Evolutionary conservation across 306 rosid species (phyloP).

Genomic region (peach (Prunus persica)): DNA sequence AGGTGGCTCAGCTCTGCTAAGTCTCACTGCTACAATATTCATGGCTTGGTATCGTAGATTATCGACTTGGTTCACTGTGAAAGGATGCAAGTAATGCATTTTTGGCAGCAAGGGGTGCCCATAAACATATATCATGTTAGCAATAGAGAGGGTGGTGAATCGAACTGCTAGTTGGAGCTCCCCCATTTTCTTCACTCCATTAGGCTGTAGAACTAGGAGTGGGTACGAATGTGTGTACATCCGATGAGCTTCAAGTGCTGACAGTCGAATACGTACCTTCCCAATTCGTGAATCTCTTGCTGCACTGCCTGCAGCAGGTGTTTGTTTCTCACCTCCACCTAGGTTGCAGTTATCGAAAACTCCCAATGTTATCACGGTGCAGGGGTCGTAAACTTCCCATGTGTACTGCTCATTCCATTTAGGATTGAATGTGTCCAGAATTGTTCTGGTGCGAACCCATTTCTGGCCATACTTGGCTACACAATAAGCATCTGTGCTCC

Average conservation of each 20-base stretch:
- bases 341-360: constrained; percentile 85
- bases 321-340: constrained; percentile 51
- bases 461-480: constrained; percentile 91
- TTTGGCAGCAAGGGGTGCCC: constrained; percentile 94
- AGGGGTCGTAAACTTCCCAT: constrained; percentile 94
- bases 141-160: constrained; percentile 77
- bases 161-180: constrained; percentile 88
- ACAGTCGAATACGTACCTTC: constrained; percentile 85
- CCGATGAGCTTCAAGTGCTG: constrained; percentile 78
- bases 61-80: constrained; percentile 87
- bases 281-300: constrained; percentile 73
- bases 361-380: constrained; percentile 82
- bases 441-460: constrained; percentile 92
- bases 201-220: constrained; percentile 71
- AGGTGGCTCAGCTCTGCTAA: constrained; percentile 89
- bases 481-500: constrained; percentile 79
- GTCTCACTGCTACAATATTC: constrained; percentile 76
- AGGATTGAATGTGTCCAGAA: constrained; percentile 67
- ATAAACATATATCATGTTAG: constrained; percentile 63
- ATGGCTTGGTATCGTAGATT: constrained; percentile 82
- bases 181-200: constrained; percentile 93
- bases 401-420: constrained; percentile 98
- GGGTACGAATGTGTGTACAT: constrained; percentile 73
- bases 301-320: constrained; percentile 25
- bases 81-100: constrained; percentile 86